These are phyloP conservation scores for Fusarium sp. DNA, from an alignment of 2,329 filamentous ascomycete genomes.

Conservation along the genomic window DNA sequence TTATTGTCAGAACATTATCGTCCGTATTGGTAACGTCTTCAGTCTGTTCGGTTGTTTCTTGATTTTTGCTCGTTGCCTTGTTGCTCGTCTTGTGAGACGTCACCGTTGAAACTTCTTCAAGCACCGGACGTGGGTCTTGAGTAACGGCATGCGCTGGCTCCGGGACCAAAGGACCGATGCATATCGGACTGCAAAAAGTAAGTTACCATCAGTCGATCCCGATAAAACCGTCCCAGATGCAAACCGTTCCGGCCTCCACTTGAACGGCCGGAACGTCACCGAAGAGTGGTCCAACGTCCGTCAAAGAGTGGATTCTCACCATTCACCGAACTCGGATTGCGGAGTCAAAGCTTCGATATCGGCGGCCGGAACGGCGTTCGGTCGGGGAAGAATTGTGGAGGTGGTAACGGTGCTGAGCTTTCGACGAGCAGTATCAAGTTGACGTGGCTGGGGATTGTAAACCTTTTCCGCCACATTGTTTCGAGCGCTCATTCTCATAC, in stretches of 20 bases:
- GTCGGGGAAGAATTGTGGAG: constrained; percentile 29
- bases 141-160: constrained; percentile 40
- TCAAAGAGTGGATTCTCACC: constrained; percentile 35
- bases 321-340: constrained; percentile 42
- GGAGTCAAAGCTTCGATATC: constrained; percentile 38
- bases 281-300: background rate
- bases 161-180: constrained; percentile 50
- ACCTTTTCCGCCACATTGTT: constrained; percentile 19
- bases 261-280: background rate
- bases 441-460: constrained; percentile 38
- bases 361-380: constrained; percentile 9
- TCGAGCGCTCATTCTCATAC: constrained; percentile 31
- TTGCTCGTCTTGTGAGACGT: constrained; percentile 8
- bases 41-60: constrained; percentile 1
- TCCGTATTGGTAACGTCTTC: background rate
- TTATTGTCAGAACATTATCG: constrained; percentile 53
- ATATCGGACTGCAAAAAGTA: constrained; percentile 47
- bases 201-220: constrained; percentile 10
- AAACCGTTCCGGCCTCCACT: constrained; percentile 3
- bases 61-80: background rate
- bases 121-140: constrained; percentile 25
- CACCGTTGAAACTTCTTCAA: constrained; percentile 33
- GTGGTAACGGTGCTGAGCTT: constrained; percentile 50
- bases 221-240: background rate
- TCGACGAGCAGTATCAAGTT: constrained; percentile 44